Conservation (phyloP, 1,284 basidiomycete genomes). For the Trichosporon sp. region DNA sequence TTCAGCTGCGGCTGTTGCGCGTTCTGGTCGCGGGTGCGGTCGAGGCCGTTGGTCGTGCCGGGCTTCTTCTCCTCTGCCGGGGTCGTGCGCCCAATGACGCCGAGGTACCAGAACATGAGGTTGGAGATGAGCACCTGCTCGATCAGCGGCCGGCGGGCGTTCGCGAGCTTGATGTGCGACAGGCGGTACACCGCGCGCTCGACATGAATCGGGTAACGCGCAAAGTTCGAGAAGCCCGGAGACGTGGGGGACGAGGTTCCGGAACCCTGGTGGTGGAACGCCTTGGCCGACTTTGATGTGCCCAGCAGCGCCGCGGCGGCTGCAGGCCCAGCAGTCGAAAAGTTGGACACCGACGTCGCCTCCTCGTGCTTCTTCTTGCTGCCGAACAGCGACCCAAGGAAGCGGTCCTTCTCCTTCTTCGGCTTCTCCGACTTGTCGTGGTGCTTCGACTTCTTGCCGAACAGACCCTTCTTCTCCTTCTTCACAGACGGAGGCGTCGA, state of each 20-base stretch:
- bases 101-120: slow-evolving; percentile 99
- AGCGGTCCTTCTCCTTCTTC: slow-evolving; percentile 66
- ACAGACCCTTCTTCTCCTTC: slow-evolving; percentile 60
- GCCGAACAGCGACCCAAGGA: slow-evolving; percentile 83
- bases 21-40: slow-evolving; percentile 38
- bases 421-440: slow-evolving; percentile 63
- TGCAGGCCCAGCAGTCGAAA: slow-evolving; percentile 64
- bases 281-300: slow-evolving; percentile 70
- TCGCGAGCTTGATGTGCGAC: slow-evolving; percentile 97
- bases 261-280: slow-evolving; percentile 38
- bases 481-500: slow-evolving; percentile 52
- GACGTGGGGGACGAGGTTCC: slow-evolving; percentile 52
- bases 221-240: slow-evolving; percentile 60
- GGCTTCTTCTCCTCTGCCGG: slow-evolving; percentile 49
- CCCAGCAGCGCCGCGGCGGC: slow-evolving; percentile 76
- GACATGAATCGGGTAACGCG: slow-evolving; percentile 94
- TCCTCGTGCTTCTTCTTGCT: slow-evolving; percentile 73
- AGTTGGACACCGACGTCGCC: slow-evolving; percentile 52
- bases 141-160: slow-evolving; percentile 89
- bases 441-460: slow-evolving; percentile 60
- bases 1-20: slow-evolving; percentile 44
- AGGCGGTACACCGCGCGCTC: slow-evolving; percentile 95
- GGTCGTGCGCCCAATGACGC: slow-evolving; percentile 78
- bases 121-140: slow-evolving; percentile 99
- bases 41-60: slow-evolving; percentile 45